Evolutionary conservation across 192 early-diverging fungal species (phyloP).

Genomic region (Pilobolus umbonatus): DNA sequence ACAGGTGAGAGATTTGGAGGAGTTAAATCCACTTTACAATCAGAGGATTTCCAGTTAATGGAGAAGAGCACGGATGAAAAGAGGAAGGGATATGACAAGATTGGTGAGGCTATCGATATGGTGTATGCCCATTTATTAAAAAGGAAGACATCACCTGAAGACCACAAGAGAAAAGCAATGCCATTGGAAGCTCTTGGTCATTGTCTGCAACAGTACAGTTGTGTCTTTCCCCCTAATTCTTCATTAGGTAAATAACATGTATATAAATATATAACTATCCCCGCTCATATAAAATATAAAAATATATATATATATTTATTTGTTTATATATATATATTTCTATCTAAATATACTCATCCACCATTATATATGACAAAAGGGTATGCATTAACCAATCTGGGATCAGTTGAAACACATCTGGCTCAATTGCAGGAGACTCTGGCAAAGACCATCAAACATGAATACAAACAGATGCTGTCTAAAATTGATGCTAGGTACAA

Average conservation of each 20-base stretch:
- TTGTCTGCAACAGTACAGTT: constrained; percentile 60
- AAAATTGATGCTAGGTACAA: constrained; percentile 45
- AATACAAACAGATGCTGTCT: constrained; percentile 34
- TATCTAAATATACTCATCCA: too few relatives aligned
- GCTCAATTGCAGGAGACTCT: constrained; percentile 42
- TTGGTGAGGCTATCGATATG: constrained; percentile 48
- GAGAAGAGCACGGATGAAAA: constrained; percentile 68
- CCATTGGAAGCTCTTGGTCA: constrained; percentile 61
- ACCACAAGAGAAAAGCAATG: constrained; percentile 54
- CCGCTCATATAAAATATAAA: constrained; percentile 21
- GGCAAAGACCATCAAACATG: constrained; percentile 33
- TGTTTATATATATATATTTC: constrained; percentile 15
- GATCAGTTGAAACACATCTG: constrained; percentile 42
- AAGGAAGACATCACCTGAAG: constrained; percentile 60
- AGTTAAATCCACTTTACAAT: constrained; percentile 61
- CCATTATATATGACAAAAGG: too few relatives aligned
- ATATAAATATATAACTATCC: background rate
- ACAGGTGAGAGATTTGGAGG: constrained; percentile 79
- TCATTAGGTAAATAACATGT: constrained; percentile 32
- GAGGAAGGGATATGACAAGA: constrained; percentile 57
- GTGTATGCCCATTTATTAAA: constrained; percentile 52
- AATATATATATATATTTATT: constrained; percentile 24
- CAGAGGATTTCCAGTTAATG: constrained; percentile 79
- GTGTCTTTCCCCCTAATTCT: constrained; percentile 34
- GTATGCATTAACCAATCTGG: constrained; percentile 43